phyloP scores from a whole-genome alignment of 2,329 filamentous ascomycete genomes.

The Fusarium napiforme region DNA sequence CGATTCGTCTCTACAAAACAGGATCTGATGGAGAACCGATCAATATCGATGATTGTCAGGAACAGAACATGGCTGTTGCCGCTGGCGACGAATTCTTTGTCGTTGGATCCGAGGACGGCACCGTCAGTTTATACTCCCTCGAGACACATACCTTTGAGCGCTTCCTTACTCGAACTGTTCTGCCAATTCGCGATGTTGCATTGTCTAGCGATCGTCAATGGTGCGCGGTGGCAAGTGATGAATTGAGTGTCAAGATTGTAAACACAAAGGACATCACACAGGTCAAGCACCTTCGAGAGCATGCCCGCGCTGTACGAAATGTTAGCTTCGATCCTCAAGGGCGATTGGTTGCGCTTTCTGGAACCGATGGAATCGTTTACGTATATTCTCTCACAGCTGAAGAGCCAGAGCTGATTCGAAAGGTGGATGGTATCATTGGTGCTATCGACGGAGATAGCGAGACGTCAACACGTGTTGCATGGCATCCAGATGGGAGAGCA shows the following conservation, averaged over 20 bases:
- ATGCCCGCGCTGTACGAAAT: conserved; percentile 89
- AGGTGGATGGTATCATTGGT: conserved; percentile 87
- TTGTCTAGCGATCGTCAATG: conserved; percentile 84
- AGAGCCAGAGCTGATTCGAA: conserved; percentile 82
- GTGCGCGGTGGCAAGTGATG: conserved; percentile 97
- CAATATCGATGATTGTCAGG: conserved; percentile 90
- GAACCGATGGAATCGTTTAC: conserved; percentile 89
- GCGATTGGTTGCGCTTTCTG: conserved; percentile 80
- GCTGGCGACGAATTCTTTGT: conserved; percentile 85
- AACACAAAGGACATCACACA: conserved; percentile 80
- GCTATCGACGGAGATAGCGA: conserved; percentile 79
- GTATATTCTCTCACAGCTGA: conserved; percentile 85
- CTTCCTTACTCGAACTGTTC: conserved; percentile 83
- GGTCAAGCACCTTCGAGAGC: conserved; percentile 83
- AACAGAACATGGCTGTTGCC: conserved; percentile 83
- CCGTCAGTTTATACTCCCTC: conserved; percentile 93
- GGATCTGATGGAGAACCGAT: conserved; percentile 91
- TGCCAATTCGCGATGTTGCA: conserved; percentile 87
- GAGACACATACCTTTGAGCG: conserved; percentile 78
- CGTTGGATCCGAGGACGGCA: conserved; percentile 91
- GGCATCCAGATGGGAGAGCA: conserved; percentile 94
- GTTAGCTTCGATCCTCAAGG: conserved; percentile 87
- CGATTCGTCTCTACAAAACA: conserved; percentile 90
- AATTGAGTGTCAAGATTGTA: conserved; percentile 90
- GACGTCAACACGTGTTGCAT: conserved; percentile 77